phyloP scores from a whole-genome alignment of 176 grass and related monocot species.

The Hordeum marinum region DNA sequence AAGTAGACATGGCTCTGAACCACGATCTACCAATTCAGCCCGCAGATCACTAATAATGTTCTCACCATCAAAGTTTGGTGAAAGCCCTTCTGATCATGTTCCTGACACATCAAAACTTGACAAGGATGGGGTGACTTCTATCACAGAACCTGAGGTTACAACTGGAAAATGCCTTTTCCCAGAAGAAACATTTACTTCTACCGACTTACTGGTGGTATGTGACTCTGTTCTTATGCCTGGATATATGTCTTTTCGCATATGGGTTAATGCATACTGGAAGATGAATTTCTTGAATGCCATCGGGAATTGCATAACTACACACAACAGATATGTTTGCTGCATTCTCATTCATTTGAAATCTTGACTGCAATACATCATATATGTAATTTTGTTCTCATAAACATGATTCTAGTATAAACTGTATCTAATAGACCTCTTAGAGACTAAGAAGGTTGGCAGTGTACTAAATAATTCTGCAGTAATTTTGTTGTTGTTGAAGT shows the following conservation, averaged over 20 bases:
- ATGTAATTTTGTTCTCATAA: background rate
- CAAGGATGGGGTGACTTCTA: background rate
- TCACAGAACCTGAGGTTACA: conserved; percentile 19
- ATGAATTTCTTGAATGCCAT: background rate
- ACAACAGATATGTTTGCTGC: background rate
- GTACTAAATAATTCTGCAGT: background rate
- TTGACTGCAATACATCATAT: background rate
- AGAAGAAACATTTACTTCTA: conserved; percentile 23
- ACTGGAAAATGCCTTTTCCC: conserved; percentile 32
- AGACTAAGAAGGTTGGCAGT: background rate
- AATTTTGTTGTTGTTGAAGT: background rate
- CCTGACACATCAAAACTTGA: conserved; percentile 14
- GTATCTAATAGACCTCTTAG: background rate
- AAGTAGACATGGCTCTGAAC: conserved; percentile 47
- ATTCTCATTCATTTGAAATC: background rate
- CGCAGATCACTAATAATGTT: conserved; percentile 67
- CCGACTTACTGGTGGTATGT: conserved; percentile 31
- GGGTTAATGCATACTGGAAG: background rate
- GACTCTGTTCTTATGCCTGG: background rate
- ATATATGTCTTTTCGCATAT: background rate
- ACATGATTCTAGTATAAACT: background rate
- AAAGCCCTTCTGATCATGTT: conserved; percentile 22
- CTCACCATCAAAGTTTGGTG: conserved; percentile 43
- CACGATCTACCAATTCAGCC: conserved; percentile 57
- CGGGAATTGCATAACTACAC: background rate